Evolutionary conservation across 2,329 filamentous ascomycete genomes (phyloP), one percentile per base, ranked within the genome.

Genomic region (Sphaceloma murrayae): DNA sequence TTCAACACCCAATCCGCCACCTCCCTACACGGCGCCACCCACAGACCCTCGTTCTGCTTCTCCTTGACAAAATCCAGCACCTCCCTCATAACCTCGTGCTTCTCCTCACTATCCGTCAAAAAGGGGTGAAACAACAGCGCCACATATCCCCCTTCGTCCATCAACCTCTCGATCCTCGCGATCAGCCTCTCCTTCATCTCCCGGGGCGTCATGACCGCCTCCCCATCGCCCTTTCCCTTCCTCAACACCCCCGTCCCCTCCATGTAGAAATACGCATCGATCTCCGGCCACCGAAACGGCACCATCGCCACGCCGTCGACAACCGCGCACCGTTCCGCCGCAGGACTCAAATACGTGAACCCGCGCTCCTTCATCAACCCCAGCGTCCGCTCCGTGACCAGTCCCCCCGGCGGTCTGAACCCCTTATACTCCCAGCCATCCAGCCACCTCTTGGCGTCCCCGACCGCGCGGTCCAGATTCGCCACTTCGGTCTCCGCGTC

Each of bases 181-280:
- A 51, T 51, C 18, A 54, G 52, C 10, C 49, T 44, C 21, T 51
- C 24, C 17, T 50, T 52, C 30, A 61, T 44, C 7, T 50, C 45
- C 10, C 50, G 40, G 16, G 54, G 50, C 8, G 40, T 43, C 32
- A 55, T 48, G 4, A 50, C 17, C 27, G 51, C 48, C 30, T 51
- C 53, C 5, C 45, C 18, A 29, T 55, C 52, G 8, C 52, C 55
- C 38, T 58, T 59, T 36, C 51, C 47, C 45, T 51, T 51, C 18
- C 58, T 50, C 32, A 61, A 42, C 10, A 51, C 52, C 16, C 49
- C 45, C 31, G 58, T 58, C 1, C 49, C 42, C 13, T 56, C 54
- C 57, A 61, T 58, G 39, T 59, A 60, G 47, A 56, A 61, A 43
- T 56, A 58, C 2, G 58, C 58, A 49, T 61, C 58, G 7, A 60